Evolutionary conservation across 495 filamentous ascomycete species (phyloP).

Genomic region (Articulospora tetracladia): DNA sequence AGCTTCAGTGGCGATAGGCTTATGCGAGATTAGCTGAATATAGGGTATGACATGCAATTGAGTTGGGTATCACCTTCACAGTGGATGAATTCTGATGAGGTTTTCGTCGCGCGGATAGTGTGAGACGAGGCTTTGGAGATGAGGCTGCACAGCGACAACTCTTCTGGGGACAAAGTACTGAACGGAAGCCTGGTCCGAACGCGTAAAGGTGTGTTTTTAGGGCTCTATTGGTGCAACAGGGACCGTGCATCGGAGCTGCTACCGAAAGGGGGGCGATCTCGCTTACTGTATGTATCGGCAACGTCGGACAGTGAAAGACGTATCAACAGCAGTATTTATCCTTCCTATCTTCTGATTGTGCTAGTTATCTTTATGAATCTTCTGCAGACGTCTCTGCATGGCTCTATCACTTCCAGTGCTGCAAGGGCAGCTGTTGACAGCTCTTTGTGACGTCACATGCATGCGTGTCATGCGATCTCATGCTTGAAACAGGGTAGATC

Average conservation of each 20-base stretch:
- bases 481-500: background rate
- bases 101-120: background rate
- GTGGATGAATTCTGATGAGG: too few relatives aligned
- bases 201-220: background rate
- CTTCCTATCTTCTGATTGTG: too few relatives aligned
- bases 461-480: background rate
- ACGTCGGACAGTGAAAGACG: background rate
- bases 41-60: too few relatives aligned
- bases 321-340: background rate
- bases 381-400: too few relatives aligned
- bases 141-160: background rate
- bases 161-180: background rate
- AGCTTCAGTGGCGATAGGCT: background rate
- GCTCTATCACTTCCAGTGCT: too few relatives aligned
- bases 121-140: background rate
- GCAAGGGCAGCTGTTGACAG: background rate
- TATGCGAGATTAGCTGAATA: too few relatives aligned
- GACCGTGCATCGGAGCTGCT: background rate
- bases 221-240: background rate
- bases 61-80: too few relatives aligned
- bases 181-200: background rate
- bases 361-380: too few relatives aligned
- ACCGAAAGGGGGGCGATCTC: background rate
- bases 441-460: background rate
- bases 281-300: background rate